A percentile compares a stretch with the other conserved stretches of the same genome.
Evolutionary conservation across 1,139 yeast genomes (phyloP).

Genomic region (Pichia cactophila): DNA sequence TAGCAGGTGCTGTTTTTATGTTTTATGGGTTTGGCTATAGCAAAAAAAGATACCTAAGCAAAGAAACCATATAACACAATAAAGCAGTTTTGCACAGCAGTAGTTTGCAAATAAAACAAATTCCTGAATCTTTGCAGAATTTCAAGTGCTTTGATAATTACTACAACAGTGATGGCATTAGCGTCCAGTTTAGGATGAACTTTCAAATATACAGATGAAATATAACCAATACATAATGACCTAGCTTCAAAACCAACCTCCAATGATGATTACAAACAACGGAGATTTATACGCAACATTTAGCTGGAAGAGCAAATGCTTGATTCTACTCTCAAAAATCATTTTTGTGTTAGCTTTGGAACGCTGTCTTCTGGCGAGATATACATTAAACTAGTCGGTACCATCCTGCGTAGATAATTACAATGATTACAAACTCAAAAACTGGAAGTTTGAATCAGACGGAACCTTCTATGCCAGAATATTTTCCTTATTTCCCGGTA

Average conservation of each 20-base stretch:
- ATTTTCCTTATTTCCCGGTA: too few species aligned
- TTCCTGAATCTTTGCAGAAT: constrained; percentile 43
- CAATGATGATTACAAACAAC: constrained; percentile 49
- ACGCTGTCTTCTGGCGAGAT: too few species aligned
- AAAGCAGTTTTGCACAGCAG: constrained; percentile 39
- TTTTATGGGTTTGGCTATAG: constrained; percentile 33
- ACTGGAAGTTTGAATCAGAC: too few species aligned
- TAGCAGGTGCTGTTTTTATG: constrained; percentile 18
- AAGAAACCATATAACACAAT: constrained; percentile 35
- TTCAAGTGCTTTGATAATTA: constrained; percentile 32
- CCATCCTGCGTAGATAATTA: too few species aligned
- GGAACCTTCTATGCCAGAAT: too few species aligned
- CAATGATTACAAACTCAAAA: too few species aligned
- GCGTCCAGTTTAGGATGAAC: constrained; percentile 47
- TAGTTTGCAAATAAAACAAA: constrained; percentile 40
- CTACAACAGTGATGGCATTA: constrained; percentile 43
- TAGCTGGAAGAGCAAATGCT: constrained; percentile 14
- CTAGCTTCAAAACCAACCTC: constrained; percentile 49
- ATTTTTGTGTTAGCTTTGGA: too few species aligned
- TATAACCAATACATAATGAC: constrained; percentile 41
- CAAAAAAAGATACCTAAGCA: constrained; percentile 35
- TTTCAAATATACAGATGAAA: constrained; percentile 45
- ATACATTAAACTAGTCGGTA: too few species aligned
- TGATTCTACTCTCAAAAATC: too few species aligned
- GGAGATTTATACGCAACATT: constrained; percentile 35